Base-by-base conservation (phyloP, 2,329 filamentous ascomycete species). In the Penicillium frequentans region DNA sequence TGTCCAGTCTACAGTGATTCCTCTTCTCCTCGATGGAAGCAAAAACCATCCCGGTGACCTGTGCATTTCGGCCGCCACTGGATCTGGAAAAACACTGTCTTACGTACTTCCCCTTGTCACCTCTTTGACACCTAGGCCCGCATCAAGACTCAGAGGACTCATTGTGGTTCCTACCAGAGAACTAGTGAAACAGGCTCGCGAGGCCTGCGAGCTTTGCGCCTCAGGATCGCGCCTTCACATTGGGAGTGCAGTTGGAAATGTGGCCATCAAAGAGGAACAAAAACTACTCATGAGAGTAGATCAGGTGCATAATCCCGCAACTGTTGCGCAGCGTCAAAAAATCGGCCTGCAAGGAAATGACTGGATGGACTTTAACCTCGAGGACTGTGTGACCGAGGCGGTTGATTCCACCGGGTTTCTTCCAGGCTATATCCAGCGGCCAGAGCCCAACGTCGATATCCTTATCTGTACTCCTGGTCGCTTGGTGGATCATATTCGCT, bases 1-100 rank as follows among this genome's bases (percentile, higher is more conserved):
- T 0, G 86, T 96, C 1, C 91, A 96, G 73, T 86, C 90, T 5
- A 86, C 87, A 1, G 83, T 95, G 0, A 82, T 99, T 26, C 93
- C 93, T 1, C 80, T 96, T 42, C 82, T 99, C 5, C 79, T 96
- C 4, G 87, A 85, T 23, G 84, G 83, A 0, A 81, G 83, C 43
- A 79, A 83, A 55, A 78, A 83, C 35, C 82, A 86, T 35, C 77
- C 84, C 1, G 90, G 91, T 5, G 95, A 99, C 72, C 75, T 99
- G 5, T 88, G 96, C 45, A 88, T 99, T 3, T 95, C 92, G 8
- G 95, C 96, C 0, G 90, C 93, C 1, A 99, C 95, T 0, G 95
- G 95, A 9, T 98, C 95, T 0, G 95, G 95, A 55, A 99, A 99
- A 72, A 99, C 95, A 0, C 75, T 99, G 16, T 90, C 93, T 0